These are phyloP conservation scores for Amaranthus hypochondriacus DNA, from an alignment of 148 eudicot species.

Conservation along the genomic window DNA sequence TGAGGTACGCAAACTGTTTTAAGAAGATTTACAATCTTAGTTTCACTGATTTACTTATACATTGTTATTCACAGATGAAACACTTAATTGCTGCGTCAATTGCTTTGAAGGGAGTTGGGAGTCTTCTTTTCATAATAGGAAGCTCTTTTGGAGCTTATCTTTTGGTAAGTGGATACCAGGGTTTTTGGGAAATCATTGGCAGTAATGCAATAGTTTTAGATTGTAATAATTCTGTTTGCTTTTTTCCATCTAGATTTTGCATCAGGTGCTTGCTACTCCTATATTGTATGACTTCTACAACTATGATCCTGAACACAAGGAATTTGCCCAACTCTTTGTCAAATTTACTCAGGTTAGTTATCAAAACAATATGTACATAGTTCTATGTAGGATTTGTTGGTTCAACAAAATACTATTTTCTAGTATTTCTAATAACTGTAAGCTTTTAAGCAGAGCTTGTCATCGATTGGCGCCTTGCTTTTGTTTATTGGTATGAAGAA, in stretches of 20 bases:
- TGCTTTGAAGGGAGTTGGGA: constrained; percentile 67
- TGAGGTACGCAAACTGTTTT: constrained; percentile 32
- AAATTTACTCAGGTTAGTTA: constrained; percentile 71
- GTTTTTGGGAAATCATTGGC: background rate
- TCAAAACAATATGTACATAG: background rate
- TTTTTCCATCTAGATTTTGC: constrained; percentile 46
- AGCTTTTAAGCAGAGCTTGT: constrained; percentile 53
- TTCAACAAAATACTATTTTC: background rate
- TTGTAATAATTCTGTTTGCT: background rate
- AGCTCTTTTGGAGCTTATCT: constrained; percentile 79
- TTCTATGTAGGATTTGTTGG: background rate
- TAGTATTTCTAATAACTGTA: background rate
- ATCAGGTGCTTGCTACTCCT: constrained; percentile 69
- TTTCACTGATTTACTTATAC: too few relatives aligned
- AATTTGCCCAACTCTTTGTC: constrained; percentile 58
- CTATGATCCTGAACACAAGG: constrained; percentile 67
- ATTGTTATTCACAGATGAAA: constrained; percentile 45
- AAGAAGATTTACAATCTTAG: too few relatives aligned
- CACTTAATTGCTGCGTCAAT: constrained; percentile 61
- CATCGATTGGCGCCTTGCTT: constrained; percentile 69
- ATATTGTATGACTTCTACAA: constrained; percentile 92
- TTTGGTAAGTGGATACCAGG: constrained; percentile 38
- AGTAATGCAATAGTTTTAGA: background rate
- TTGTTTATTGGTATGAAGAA: constrained; percentile 86
- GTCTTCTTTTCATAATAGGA: constrained; percentile 72